Conservation (phyloP, 805 yeast species). For the Candida hungchunana region DNA sequence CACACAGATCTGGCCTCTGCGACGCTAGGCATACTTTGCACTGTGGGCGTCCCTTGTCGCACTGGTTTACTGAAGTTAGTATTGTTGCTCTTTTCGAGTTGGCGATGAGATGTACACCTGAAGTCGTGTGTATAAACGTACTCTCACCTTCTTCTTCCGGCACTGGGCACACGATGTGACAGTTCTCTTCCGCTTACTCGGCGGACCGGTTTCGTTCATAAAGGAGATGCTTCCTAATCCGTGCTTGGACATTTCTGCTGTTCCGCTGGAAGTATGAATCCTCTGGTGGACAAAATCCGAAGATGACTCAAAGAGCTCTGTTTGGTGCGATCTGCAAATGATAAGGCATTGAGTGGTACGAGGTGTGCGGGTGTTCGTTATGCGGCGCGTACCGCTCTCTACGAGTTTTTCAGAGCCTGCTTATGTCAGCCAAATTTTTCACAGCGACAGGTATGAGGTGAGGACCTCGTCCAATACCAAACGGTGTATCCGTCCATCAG, state of each 20-base stretch:
- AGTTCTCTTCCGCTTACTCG: constrained; percentile 21
- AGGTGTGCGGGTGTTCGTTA: constrained; percentile 3
- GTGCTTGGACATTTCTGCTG: too few species aligned
- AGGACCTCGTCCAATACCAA: too few species aligned
- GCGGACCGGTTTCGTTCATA: constrained; percentile 15
- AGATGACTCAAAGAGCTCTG: too few species aligned
- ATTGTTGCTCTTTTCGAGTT: neutral
- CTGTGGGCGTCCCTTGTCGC: constrained; percentile 47
- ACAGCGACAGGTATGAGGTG: too few species aligned
- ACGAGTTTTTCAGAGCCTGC: too few species aligned
- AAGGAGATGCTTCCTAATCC: constrained; percentile 1
- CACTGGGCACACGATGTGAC: constrained; percentile 26
- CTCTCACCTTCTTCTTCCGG: constrained; percentile 23
- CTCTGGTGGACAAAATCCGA: neutral
- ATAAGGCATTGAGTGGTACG: neutral
- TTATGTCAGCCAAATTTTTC: too few species aligned
- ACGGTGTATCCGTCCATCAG: too few species aligned
- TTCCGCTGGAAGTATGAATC: too few species aligned
- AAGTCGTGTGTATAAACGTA: too few species aligned
- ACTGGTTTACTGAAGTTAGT: constrained; percentile 15
- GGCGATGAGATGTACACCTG: too few species aligned
- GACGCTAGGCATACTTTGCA: constrained; percentile 49
- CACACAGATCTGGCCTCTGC: constrained; percentile 44
- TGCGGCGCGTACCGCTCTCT: too few species aligned
- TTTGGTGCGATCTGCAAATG: too few species aligned